Evolutionary conservation across 2,329 filamentous ascomycete species (phyloP).

Genomic region (Colletotrichum melonis): DNA sequence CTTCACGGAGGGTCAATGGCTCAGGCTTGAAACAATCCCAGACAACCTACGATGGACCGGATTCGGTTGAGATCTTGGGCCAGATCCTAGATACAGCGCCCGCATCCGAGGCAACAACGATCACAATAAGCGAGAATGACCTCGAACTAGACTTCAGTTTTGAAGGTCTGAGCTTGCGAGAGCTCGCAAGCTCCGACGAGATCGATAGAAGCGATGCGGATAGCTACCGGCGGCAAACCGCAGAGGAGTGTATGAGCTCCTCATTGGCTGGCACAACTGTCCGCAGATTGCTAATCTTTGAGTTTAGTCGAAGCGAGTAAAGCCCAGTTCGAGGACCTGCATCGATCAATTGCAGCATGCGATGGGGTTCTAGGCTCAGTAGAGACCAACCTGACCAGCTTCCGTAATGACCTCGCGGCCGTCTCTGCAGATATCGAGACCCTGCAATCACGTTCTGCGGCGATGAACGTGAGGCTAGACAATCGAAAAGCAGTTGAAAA

Average conservation of each 20-base stretch:
- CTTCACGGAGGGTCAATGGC: slow-evolving; percentile 75
- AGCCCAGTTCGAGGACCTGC: slow-evolving; percentile 88
- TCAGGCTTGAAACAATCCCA: slow-evolving; percentile 72
- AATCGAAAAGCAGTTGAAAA: slow-evolving; percentile 93
- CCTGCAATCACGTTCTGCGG: slow-evolving; percentile 85
- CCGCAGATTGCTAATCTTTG: slow-evolving; percentile 29
- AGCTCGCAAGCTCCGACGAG: slow-evolving; percentile 65
- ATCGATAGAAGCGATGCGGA: slow-evolving; percentile 39
- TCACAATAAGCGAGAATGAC: slow-evolving; percentile 58
- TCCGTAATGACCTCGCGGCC: slow-evolving; percentile 90
- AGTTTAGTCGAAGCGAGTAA: slow-evolving; percentile 79
- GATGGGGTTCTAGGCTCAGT: slow-evolving; percentile 95
- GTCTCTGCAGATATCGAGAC: slow-evolving; percentile 97
- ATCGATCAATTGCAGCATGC: slow-evolving; percentile 88
- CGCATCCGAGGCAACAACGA: slow-evolving; percentile 31
- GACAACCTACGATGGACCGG: slow-evolving; percentile 63
- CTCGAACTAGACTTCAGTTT: slow-evolving; percentile 81
- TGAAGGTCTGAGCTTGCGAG: slow-evolving; percentile 78
- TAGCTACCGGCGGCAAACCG: slow-evolving; percentile 62
- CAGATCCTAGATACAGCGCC: slow-evolving; percentile 52
- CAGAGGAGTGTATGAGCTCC: slow-evolving; percentile 76
- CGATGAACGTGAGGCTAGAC: slow-evolving; percentile 85
- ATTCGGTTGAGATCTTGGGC: slow-evolving; percentile 78
- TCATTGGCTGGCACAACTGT: neutral
- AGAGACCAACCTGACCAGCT: slow-evolving; percentile 90